Conservation (phyloP, 805 yeast species). For the Blastobotrys robertii region DNA sequence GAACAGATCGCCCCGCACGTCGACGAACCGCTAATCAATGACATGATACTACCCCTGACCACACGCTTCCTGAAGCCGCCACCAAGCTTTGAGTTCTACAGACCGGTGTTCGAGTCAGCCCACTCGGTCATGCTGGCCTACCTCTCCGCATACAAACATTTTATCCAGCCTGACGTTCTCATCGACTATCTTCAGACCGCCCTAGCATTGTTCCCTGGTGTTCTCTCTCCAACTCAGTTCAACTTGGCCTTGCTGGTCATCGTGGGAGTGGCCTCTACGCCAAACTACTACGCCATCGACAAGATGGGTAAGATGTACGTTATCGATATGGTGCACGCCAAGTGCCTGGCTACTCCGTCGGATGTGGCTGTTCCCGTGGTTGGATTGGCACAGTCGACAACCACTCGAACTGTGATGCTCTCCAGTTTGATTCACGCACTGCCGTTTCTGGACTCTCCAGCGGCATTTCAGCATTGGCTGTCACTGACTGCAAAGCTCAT, state of each 20-base stretch:
- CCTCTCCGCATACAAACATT: constrained; percentile 9
- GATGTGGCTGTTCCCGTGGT: constrained; percentile 29
- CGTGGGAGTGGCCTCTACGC: constrained; percentile 36
- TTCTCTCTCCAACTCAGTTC: constrained; percentile 45
- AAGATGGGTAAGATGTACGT: constrained; percentile 26
- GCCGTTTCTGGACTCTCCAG: constrained; percentile 40
- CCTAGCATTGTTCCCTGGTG: constrained; percentile 45
- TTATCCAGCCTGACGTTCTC: constrained; percentile 9
- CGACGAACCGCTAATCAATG: constrained; percentile 30
- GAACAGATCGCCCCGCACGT: constrained; percentile 26
- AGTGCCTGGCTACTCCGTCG: constrained; percentile 26
- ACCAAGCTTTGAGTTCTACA: constrained; percentile 5
- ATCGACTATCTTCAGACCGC: constrained; percentile 38
- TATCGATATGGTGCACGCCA: constrained; percentile 33
- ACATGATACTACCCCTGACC: constrained; percentile 25
- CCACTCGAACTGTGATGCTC: constrained; percentile 39
- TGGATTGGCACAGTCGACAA: constrained; percentile 24
- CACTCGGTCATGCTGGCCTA: constrained; percentile 49
- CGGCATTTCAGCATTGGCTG: constrained; percentile 37
- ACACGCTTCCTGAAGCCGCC: constrained; percentile 13
- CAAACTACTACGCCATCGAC: constrained; percentile 21
- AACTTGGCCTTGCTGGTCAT: constrained; percentile 48
- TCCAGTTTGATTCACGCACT: constrained; percentile 40
- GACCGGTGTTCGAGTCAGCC: constrained; percentile 44
- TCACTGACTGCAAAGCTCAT: constrained; percentile 31